Percentiles rank a stretch among this genome's conserved stretches.
These are phyloP conservation scores for Pseudogymnoascus sp. DNA, from an alignment of 2,329 filamentous ascomycete genomes.

Conservation along the genomic window DNA sequence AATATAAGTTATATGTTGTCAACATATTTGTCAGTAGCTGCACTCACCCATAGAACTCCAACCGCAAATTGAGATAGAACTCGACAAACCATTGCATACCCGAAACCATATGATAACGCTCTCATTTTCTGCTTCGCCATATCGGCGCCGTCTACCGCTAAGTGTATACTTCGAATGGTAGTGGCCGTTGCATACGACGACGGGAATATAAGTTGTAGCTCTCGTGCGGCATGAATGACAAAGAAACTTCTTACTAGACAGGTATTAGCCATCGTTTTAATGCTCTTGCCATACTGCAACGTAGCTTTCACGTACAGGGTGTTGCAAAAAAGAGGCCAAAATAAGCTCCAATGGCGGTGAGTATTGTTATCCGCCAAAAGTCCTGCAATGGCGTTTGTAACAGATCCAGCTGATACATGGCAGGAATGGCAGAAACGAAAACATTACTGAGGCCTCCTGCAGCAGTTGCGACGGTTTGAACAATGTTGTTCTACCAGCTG, in stretches of 20 bases:
- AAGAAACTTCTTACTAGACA: conserved; percentile 38
- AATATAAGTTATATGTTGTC: neutral
- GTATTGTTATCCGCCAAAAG: conserved; percentile 15
- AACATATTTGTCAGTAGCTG: neutral
- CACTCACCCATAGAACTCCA: conserved; percentile 35
- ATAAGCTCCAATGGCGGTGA: conserved; percentile 17
- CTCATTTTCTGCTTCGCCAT: conserved; percentile 37
- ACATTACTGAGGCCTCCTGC: conserved; percentile 37
- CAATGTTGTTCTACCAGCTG: conserved; percentile 40
- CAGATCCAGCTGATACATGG: conserved; percentile 36
- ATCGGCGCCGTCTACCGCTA: conserved; percentile 33
- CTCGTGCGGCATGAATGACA: conserved; percentile 30
- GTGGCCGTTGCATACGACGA: conserved; percentile 38
- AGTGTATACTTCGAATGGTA: conserved; percentile 39
- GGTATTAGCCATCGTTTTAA: conserved; percentile 24
- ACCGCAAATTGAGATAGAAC: conserved; percentile 37
- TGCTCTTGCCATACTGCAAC: neutral
- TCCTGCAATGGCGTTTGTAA: conserved; percentile 21
- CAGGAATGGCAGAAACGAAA: conserved; percentile 39
- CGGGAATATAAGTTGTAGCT: conserved; percentile 37
- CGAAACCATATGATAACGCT: conserved; percentile 34
- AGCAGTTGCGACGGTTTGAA: conserved; percentile 39
- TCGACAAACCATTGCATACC: conserved; percentile 33
- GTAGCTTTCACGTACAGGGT: neutral
- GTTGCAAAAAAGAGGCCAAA: conserved; percentile 34